Base-by-base conservation (phyloP, 805 yeast species). In the Saturnispora ahearnii region DNA sequence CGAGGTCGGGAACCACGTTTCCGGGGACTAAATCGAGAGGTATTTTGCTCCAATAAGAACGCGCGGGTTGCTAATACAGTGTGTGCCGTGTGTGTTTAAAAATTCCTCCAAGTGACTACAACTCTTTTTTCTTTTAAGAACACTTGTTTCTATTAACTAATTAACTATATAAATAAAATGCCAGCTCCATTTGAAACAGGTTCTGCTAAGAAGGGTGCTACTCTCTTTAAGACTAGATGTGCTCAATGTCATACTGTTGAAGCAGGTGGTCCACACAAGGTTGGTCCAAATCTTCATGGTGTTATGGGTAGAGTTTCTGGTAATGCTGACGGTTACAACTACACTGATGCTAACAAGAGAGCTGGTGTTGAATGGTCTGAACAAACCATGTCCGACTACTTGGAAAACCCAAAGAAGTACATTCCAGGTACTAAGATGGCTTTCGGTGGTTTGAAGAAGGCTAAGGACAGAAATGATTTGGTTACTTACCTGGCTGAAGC, bases 381-480 rank as follows among this genome's bases (percentile, higher is more conserved):
- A 67, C 89, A 89, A 69, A 79, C 88, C 71, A 80, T 93, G 85
- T 78, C 84, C 63, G 96, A 87, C 72, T 93, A 93, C 84, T 82
- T 93, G 73, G 95, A 86, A 76, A 93, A 93, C 87, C 99, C 99
- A 77, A 93, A 93, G 95, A 93, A 93, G 79, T 93, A 89, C 80
- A 89, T 93, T 63, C 99, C 99, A 70, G 99, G 99, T 73, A 93
- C 98, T 78, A 93, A 93, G 86, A 93, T 93, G 99, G 98, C 99
- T 59, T 93, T 91, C 66, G 99, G 96, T 77, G 99, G 99, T 78
- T 82, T 93, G 74, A 93, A 93, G 90, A 93, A 93, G 82, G 84
- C 89, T 59, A 91, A 89, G 84, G 99, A 93, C 80, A 88, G 98
- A 84, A 87, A 87, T 77, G 98, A 93, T 72, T 77, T 93, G 72